Evolutionary conservation across 345 rosid species (phyloP).

Genomic region (Euphorbia pulcherrima): DNA sequence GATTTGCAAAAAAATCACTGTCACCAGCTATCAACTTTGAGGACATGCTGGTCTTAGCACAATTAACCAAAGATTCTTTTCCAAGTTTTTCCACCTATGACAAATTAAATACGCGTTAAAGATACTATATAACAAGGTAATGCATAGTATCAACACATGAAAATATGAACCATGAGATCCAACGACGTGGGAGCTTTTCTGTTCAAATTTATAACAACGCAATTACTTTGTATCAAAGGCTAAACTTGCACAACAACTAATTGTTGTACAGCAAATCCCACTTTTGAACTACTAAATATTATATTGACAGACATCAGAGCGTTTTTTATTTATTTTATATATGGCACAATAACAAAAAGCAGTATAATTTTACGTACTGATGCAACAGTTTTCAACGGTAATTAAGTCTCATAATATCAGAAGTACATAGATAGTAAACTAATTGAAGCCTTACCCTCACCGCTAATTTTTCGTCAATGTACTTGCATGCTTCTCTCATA

Average conservation of each 20-base stretch:
- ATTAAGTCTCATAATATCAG: neutral
- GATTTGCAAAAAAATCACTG: conserved; percentile 86
- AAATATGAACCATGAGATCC: neutral
- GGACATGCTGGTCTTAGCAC: conserved; percentile 98
- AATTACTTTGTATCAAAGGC: neutral
- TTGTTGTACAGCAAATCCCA: neutral
- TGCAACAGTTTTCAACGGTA: neutral
- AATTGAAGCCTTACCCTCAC: conserved; percentile 50
- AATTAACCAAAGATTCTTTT: conserved; percentile 78
- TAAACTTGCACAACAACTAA: neutral
- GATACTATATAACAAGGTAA: neutral
- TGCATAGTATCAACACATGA: neutral
- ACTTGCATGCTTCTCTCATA: conserved; percentile 97
- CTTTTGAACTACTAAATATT: neutral
- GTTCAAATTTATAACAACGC: neutral
- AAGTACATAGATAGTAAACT: neutral
- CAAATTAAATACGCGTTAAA: neutral
- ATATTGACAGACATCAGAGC: neutral
- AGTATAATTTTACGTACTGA: neutral
- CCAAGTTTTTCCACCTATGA: conserved; percentile 92
- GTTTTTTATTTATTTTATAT: neutral
- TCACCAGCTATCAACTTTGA: conserved; percentile 89
- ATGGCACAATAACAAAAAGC: neutral
- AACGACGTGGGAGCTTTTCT: neutral
- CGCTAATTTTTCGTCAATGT: conserved; percentile 81